Evolutionary conservation across 805 yeast species (phyloP), one percentile per base, ranked within the genome.

Genomic region (Candida lessepsii): DNA sequence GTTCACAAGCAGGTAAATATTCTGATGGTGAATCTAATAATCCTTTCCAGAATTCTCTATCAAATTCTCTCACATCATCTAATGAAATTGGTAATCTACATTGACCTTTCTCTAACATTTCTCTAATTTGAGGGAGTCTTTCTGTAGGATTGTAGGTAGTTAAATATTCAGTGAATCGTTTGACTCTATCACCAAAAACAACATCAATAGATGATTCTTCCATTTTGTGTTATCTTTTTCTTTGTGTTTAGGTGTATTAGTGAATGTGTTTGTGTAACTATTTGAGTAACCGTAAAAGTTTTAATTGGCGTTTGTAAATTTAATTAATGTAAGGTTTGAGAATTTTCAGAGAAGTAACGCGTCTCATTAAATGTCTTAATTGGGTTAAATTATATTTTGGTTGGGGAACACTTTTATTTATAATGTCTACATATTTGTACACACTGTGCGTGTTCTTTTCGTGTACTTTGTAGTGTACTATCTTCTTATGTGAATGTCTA

Each of bases 41-140:
- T 2, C 98, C 95, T 2, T 61, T 58, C 85, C 97, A 93, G 49
- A 81, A 78, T 1, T 75, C 79, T 38, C 76, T 67, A 63, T 90
- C 95, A 56, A 85, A 90, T 37, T 82, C 90, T 51, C 97, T 75
- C 14, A 93, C 60, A 49, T 91, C 97, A 62, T 93, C 99, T 30
- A 93, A 70, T 11, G 89, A 80, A 2, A 91, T 82, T 2, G 73
- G 67, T 31, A 91, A 67, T 53, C 99, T 74, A 47, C 76, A 75
- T 40, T 74, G 72, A 34, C 81, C 82, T 51, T 78, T 76, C 47
- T 73, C 70, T 35, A 90, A 78, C 85, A 93, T 82, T 24, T 78
- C 72, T 49, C 81, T 78, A 48, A 93, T 83, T 37, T 75, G 76
- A 38, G 78, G 83, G 47, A 80, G 77, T 0, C 84, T 74, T 29